Base-by-base conservation (phyloP, 148 eudicot species). In the Mesembryanthemum crystallinum region DNA sequence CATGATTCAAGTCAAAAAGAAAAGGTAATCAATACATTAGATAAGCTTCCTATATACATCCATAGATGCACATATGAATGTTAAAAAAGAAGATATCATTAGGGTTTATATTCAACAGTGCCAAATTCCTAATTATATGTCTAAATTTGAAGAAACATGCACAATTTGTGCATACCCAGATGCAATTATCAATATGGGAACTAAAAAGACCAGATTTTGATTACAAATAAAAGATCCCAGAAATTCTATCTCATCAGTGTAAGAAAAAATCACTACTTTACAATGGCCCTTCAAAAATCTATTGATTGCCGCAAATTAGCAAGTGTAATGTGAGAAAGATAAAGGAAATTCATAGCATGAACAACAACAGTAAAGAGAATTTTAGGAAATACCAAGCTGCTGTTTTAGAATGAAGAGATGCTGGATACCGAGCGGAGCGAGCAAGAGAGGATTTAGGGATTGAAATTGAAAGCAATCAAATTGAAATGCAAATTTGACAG, bases 381-480 rank as follows among this genome's bases (percentile, higher is more conserved):
- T 43, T 29, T 74, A 47, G 33, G 29, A 64, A 11, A 4, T 75
- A 75, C 77, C 71, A 66, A 11, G 63, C 17, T 75, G n/a, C 20
- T 32, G 33, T 4, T 30, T 14, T 30, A 37, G 43, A 6, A 39
- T 6, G 5, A 5, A 9, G 43, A 39, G 43, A 39, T 39, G 43
- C 43, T 39, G 43, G 43, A 39, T 0, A 0, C 5, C 43, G 3
- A 39, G 43, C 43, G 5, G 43, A 39, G 43, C 8, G 43, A 37
- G 42, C 5, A 1, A 9, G 43, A 39, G 5, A 9, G 43, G 43
- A 39, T 39, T 39, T 39, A 39, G 43, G 43, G 43, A 39, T 2
- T 6, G 43, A 39, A 39, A 39, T 39, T 9, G 9, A 39, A 39
- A 39, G 5, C 0, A 39, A 39, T n/a, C n/a, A n/a, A n/a, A n/a